Base-by-base conservation (phyloP, 768 basidiomycete genomes). In the Lentinus tigrinus region DNA sequence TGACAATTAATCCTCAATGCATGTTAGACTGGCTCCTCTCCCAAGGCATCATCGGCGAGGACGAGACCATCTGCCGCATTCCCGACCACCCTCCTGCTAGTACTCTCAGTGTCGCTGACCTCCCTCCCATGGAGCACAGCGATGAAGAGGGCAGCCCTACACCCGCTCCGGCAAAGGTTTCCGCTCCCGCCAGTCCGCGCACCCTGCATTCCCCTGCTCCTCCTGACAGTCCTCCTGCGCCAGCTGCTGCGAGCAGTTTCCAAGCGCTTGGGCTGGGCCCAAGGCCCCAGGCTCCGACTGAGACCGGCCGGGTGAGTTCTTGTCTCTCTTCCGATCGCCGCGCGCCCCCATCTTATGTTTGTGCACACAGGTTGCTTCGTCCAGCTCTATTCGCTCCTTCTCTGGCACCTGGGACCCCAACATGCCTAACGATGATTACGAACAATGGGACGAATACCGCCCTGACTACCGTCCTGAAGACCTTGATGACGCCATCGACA, bases 21-120 rank as follows among this genome's bases (percentile, higher is more conserved):
- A 44, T 62, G 6, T 19, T 57, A 46, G 64, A 65, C 2, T 70
- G 64, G 58, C 62, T 70, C 8, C 26, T 65, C 9, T 42, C 52
- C 7, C 68, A 67, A 47, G 63, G 66, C 7, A 69, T 69, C 54
- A 61, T 69, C 24, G 31, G 31, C 9, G 44, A 51, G 4, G 44
- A 56, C 24, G 59, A 56, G 10, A 38, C 17, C 7, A 26, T 50
- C 27, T 47, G n/a, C 17, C 34, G 21, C 8, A 16, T 52, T 11
- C 54, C 52, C 3, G 24, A 36, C 17, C 59, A 44, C 4, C 55
- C 37, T 26, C 54, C 54, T 2, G 5, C 47, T 4, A 51, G 48
- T 1, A 16, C n/a, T 19, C 50, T 36, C 8, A 34, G 34, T 28
- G 19, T 16, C 9, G 40, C 39, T 8, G 27, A 43, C 7, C 49